Conservation (phyloP, 495 filamentous ascomycete species). For the Hypoxylon lienhwacheense region DNA sequence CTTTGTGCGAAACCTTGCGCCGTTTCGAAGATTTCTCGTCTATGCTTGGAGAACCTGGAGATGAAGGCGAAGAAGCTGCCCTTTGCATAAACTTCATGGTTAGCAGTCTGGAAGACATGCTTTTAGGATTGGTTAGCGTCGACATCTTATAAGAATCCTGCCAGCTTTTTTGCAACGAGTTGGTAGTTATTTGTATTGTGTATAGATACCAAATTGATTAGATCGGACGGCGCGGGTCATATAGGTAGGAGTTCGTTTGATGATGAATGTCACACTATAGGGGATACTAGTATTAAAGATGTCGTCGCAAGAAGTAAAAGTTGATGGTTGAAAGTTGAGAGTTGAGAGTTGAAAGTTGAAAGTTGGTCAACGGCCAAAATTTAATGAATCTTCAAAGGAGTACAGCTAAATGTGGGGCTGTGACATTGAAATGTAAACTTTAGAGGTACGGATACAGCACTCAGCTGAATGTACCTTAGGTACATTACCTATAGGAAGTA, state of each 20-base stretch:
- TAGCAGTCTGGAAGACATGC: slow-evolving; percentile 85
- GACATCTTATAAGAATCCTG: slow-evolving; percentile 40
- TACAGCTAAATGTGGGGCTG: too few species aligned
- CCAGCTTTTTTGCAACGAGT: background rate
- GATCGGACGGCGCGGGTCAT: background rate
- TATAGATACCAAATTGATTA: background rate
- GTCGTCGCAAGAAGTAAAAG: background rate
- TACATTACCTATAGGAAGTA: too few species aligned
- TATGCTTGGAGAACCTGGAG: slow-evolving; percentile 44
- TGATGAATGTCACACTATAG: too few species aligned
- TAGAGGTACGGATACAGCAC: background rate
- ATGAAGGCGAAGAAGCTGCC: slow-evolving; percentile 62
- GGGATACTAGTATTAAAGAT: background rate
- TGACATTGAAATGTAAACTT: background rate
- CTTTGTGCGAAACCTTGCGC: slow-evolving; percentile 46
- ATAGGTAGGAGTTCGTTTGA: background rate
- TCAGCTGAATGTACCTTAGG: too few species aligned
- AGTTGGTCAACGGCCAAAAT: background rate
- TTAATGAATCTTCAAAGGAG: background rate
- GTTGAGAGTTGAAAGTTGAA: background rate
- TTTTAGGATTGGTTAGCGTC: slow-evolving; percentile 56
- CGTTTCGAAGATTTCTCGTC: slow-evolving; percentile 56
- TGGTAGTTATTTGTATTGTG: background rate
- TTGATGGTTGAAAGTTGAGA: background rate
- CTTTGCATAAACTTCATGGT: slow-evolving; percentile 99